A percentile compares a stretch with the other conserved stretches of the same genome.
Conservation (phyloP, 2,329 filamentous ascomycete species). For the Gyromitra esculenta region DNA sequence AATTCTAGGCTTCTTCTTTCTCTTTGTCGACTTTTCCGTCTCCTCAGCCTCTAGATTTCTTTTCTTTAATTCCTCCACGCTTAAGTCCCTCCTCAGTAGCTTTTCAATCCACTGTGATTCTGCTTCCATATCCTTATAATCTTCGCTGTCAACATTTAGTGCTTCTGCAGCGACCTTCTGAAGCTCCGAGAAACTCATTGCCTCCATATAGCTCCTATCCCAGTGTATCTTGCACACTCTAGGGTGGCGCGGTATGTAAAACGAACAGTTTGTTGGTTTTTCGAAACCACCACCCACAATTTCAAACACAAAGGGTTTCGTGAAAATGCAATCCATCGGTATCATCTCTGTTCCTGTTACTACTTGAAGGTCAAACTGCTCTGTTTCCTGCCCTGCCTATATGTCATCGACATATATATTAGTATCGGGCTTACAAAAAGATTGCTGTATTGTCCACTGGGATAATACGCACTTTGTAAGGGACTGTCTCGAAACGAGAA, state of each 20-base stretch:
- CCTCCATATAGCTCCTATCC: conserved; percentile 76
- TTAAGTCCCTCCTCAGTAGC: conserved; percentile 67
- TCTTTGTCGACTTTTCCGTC: not conserved
- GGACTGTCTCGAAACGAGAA: conserved; percentile 60
- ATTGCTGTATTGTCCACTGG: conserved; percentile 9
- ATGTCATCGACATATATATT: not conserved
- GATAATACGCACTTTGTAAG: conserved; percentile 54
- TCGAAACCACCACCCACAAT: conserved; percentile 83
- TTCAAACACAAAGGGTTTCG: conserved; percentile 78
- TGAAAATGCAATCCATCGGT: conserved; percentile 67
- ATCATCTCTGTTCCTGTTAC: conserved; percentile 47
- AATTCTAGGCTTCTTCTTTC: not conserved
- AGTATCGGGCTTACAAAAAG: conserved; percentile 22
- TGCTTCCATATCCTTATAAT: conserved; percentile 67
- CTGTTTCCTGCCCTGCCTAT: conserved; percentile 10
- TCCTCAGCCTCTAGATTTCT: not conserved
- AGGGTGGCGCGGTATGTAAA: conserved; percentile 81
- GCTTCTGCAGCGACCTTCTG: conserved; percentile 72
- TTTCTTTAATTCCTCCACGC: conserved; percentile 14
- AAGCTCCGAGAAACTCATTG: conserved; percentile 74
- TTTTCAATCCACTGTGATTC: conserved; percentile 70
- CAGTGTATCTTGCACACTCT: conserved; percentile 78
- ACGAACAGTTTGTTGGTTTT: conserved; percentile 73
- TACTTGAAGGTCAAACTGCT: conserved; percentile 55
- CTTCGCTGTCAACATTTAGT: conserved; percentile 64